phyloP scores from a whole-genome alignment of 2,329 filamentous ascomycete species.

The Exophiala alcalophila region DNA sequence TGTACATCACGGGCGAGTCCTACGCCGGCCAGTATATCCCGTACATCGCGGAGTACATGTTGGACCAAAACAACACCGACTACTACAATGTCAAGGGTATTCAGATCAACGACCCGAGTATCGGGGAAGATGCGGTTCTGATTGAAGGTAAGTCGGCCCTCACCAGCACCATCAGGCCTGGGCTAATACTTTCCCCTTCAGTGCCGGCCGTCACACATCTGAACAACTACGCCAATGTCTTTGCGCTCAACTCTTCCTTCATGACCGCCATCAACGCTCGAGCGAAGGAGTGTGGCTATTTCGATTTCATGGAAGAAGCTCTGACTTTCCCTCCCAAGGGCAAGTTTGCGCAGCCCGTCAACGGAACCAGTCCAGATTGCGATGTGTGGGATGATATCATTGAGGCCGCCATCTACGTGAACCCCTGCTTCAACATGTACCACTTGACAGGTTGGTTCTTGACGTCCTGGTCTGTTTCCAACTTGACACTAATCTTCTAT shows the following conservation, averaged over 20 bases:
- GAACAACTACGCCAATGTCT: constrained; percentile 35
- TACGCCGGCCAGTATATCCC: constrained; percentile 46
- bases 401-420: constrained; percentile 54
- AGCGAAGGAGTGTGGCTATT: constrained; percentile 47
- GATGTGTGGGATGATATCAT: constrained; percentile 57
- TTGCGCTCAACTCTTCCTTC: constrained; percentile 27
- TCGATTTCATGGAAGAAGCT: constrained; percentile 47
- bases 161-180: background rate
- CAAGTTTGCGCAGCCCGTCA: constrained; percentile 17
- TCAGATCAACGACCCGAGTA: constrained; percentile 49
- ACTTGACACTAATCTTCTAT: constrained; percentile 40
- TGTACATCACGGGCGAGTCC: constrained; percentile 55
- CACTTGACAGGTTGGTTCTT: constrained; percentile 40
- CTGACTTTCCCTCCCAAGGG: constrained; percentile 61
- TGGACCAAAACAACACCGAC: constrained; percentile 47
- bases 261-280: constrained; percentile 38
- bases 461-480: too few relatives aligned
- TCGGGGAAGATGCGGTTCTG: constrained; percentile 40
- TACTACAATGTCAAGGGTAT: constrained; percentile 54
- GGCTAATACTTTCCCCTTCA: constrained; percentile 1
- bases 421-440: constrained; percentile 79
- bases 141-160: constrained; percentile 25
- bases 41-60: constrained; percentile 52
- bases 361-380: constrained; percentile 49
- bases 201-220: constrained; percentile 41